A percentile compares a stretch with the other conserved stretches of the same genome.
Evolutionary conservation across 805 yeast genomes (phyloP).

Genomic region (Lipomyces sp.): DNA sequence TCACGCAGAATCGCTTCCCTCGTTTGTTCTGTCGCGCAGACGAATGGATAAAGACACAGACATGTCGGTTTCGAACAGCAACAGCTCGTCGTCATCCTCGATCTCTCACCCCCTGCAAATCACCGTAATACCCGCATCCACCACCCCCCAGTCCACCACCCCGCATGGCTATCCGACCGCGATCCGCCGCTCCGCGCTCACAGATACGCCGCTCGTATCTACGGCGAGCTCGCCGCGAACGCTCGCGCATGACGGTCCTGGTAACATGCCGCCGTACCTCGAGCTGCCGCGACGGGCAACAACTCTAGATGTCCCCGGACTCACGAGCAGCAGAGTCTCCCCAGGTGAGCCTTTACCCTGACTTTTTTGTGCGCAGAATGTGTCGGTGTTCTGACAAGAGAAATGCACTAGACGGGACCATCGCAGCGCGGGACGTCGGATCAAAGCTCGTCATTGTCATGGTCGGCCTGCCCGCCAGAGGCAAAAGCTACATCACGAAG

Average conservation of each 20-base stretch:
- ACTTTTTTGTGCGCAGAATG: background rate
- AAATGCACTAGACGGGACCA: conserved; percentile 34
- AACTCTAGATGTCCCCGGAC: conserved; percentile 88
- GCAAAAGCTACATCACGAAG: conserved; percentile 89
- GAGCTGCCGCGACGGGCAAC: conserved; percentile 56
- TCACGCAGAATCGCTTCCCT: too few species aligned
- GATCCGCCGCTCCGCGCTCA: conserved; percentile 16
- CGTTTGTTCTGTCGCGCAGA: too few species aligned
- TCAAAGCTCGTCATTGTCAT: conserved; percentile 86
- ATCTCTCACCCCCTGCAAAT: background rate
- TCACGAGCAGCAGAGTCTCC: conserved; percentile 72
- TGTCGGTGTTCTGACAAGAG: too few species aligned
- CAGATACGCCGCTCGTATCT: conserved; percentile 27
- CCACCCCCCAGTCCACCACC: conserved; percentile 13
- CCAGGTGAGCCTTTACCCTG: conserved; percentile 50
- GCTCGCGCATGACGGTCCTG: conserved; percentile 9
- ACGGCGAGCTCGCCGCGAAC: conserved; percentile 22
- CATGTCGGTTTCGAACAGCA: background rate
- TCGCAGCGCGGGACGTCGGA: conserved; percentile 58
- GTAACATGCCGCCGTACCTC: conserved; percentile 15
- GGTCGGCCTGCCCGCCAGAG: conserved; percentile 95
- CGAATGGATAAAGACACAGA: too few species aligned
- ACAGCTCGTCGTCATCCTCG: background rate
- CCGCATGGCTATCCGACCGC: conserved; percentile 19
- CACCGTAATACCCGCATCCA: background rate